Evolutionary conservation across 1,139 yeast genomes (phyloP).

Genomic region (Blastobotrys indianensis): DNA sequence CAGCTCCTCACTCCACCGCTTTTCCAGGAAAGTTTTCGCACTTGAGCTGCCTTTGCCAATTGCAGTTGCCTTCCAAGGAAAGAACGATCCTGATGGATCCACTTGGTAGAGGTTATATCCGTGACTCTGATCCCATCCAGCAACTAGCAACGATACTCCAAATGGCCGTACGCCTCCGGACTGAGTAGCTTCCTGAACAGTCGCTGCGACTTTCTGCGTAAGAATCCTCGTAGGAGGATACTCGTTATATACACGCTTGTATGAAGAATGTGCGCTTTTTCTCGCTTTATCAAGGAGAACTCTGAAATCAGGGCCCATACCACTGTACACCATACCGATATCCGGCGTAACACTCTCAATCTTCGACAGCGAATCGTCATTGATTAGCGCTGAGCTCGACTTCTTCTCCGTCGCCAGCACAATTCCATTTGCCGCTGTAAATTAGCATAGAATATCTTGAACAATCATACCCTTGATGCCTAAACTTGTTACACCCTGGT

Average conservation of each 20-base stretch:
- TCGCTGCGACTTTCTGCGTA: conserved; percentile 91
- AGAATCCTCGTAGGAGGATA: conserved; percentile 94
- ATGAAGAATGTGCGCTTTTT: conserved; percentile 86
- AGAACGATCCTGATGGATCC: conserved; percentile 96
- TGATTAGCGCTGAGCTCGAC: conserved; percentile 70
- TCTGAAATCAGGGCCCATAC: conserved; percentile 99
- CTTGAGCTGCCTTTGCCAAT: conserved; percentile 92
- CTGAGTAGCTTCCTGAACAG: conserved; percentile 98
- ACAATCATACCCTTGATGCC: conserved; percentile 62
- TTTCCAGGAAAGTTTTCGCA: conserved; percentile 94
- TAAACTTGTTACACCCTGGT: conserved; percentile 94
- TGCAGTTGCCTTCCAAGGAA: conserved; percentile 99
- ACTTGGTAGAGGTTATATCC: conserved; percentile 89
- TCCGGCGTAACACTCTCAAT: conserved; percentile 86
- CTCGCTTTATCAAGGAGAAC: conserved; percentile 91
- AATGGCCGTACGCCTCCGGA: conserved; percentile 98
- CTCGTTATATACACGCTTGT: conserved; percentile 90
- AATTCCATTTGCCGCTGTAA: conserved; percentile 78
- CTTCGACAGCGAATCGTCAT: conserved; percentile 69
- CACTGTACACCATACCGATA: conserved; percentile 94
- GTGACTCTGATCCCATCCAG: conserved; percentile 84
- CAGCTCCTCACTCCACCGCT: conserved; percentile 95
- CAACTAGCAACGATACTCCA: conserved; percentile 90
- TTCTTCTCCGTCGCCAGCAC: conserved; percentile 96
- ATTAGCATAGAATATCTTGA: background rate